These are phyloP conservation scores for Leccinum solheimii DNA, from an alignment of 1,284 basidiomycete species.

Conservation along the genomic window DNA sequence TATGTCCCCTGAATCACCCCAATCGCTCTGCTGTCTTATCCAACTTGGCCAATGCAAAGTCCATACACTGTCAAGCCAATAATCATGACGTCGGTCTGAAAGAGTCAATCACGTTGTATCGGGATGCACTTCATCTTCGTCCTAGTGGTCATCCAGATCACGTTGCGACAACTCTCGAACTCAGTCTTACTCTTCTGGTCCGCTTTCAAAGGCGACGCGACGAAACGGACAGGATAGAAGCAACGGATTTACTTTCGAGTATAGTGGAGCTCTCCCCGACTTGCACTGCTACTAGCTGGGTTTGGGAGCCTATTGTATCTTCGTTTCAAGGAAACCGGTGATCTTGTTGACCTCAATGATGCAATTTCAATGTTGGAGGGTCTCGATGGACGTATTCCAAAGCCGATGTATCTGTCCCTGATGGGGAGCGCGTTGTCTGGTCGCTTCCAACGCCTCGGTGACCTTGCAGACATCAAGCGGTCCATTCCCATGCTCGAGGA, in stretches of 20 bases:
- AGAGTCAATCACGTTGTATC: neutral
- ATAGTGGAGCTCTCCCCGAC: neutral
- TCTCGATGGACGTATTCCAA: neutral
- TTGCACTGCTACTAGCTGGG: neutral
- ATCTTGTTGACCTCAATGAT: neutral
- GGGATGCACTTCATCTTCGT: neutral
- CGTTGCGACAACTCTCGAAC: neutral
- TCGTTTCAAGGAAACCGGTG: neutral
- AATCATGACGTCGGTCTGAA: neutral
- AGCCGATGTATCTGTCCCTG: neutral
- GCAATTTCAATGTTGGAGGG: neutral
- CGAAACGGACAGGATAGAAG: neutral
- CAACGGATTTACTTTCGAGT: neutral
- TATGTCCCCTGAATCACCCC: neutral
- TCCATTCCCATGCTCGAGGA: neutral
- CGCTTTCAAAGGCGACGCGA: neutral
- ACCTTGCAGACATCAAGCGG: neutral
- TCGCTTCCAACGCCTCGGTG: neutral
- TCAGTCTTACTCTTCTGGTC: neutral
- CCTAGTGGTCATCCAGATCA: neutral
- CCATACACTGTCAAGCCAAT: neutral
- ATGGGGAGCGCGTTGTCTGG: neutral
- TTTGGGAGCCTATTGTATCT: neutral
- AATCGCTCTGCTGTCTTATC: neutral
- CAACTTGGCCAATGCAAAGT: neutral